phyloP scores from a whole-genome alignment of 306 rosid genomes.

The Castanopsis chinensis region DNA sequence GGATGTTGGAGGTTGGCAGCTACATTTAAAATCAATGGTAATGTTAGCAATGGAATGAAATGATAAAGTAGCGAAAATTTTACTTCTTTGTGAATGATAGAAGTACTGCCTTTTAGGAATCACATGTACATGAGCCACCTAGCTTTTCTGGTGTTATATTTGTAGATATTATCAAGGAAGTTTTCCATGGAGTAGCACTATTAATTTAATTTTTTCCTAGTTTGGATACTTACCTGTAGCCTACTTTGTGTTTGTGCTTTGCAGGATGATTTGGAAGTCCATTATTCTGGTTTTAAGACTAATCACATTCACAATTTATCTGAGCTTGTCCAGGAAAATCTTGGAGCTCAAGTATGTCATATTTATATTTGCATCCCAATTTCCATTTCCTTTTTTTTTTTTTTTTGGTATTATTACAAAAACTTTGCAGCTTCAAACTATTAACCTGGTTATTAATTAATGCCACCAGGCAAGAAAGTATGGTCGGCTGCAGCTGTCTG shows the following conservation, averaged over 20 bases:
- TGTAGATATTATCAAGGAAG: background rate
- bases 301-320: conserved; percentile 88
- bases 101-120: no score
- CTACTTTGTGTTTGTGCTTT: conserved; percentile 21
- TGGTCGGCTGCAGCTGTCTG: conserved; percentile 69
- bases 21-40: conserved; percentile 89
- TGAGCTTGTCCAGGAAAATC: conserved; percentile 75
- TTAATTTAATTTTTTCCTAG: conserved; percentile 6
- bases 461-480: conserved; percentile 53
- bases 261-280: conserved; percentile 80
- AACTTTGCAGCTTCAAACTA: background rate
- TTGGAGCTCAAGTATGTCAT: conserved; percentile 67
- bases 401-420: background rate
- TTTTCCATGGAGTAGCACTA: background rate
- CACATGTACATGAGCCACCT: background rate
- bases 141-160: background rate
- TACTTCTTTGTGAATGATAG: background rate
- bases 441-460: conserved; percentile 11
- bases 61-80: conserved; percentile 15
- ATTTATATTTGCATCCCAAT: conserved; percentile 12
- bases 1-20: conserved; percentile 92
- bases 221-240: conserved; percentile 8
- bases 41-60: conserved; percentile 17
- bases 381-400: background rate
- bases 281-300: conserved; percentile 78